phyloP scores from a whole-genome alignment of 129 eudicot species.

The Gnaphalium uliginosum region DNA sequence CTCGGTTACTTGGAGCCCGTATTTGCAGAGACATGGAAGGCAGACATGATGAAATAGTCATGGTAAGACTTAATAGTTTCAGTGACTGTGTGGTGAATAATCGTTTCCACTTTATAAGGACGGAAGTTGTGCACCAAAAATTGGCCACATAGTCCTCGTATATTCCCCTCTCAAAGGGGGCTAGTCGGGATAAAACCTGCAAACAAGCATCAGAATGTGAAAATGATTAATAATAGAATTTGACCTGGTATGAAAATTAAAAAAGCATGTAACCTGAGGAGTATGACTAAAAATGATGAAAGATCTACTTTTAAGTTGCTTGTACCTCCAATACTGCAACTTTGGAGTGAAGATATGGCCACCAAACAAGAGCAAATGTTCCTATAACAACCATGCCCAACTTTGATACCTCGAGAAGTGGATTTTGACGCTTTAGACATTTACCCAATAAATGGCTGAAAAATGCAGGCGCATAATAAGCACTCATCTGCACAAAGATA shows the following conservation, averaged over 20 bases:
- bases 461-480: slow-evolving; percentile 93
- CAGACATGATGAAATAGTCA: slow-evolving; percentile 69
- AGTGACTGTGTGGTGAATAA: slow-evolving; percentile 62
- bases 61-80: slow-evolving; percentile 65
- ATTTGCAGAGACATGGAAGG: slow-evolving; percentile 86
- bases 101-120: slow-evolving; percentile 80
- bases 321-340: slow-evolving; percentile 70
- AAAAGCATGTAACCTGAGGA: background rate
- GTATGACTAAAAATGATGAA: background rate
- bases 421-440: slow-evolving; percentile 69
- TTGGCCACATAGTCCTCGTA: slow-evolving; percentile 97
- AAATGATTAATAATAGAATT: background rate
- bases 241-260: slow-evolving; percentile 13
- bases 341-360: slow-evolving; percentile 82
- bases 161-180: slow-evolving; percentile 98
- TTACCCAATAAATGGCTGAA: slow-evolving; percentile 81
- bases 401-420: slow-evolving; percentile 64
- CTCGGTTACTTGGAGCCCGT: slow-evolving; percentile 54
- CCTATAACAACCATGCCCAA: slow-evolving; percentile 78
- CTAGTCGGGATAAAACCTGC: slow-evolving; percentile 93
- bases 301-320: background rate
- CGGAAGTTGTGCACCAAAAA: slow-evolving; percentile 92
- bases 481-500: slow-evolving; percentile 83
- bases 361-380: slow-evolving; percentile 83
- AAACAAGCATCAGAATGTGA: slow-evolving; percentile 18